Conservation (phyloP, 2,329 filamentous ascomycete genomes). For the Claviceps arundinis region DNA sequence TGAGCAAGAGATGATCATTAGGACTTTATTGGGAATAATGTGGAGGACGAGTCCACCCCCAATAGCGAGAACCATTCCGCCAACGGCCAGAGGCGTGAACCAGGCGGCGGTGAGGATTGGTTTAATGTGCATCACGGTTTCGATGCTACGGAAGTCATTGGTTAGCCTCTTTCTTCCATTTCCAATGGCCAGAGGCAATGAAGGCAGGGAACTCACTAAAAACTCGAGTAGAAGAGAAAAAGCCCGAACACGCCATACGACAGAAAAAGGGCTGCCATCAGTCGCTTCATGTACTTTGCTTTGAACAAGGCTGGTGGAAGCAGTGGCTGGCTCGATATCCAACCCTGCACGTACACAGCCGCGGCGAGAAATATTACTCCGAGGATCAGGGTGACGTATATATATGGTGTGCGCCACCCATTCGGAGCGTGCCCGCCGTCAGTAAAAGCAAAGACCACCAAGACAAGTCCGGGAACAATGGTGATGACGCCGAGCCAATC, state of each 20-base stretch:
- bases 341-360: constrained; percentile 60
- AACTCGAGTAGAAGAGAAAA: constrained; percentile 55
- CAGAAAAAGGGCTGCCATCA: constrained; percentile 48
- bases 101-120: constrained; percentile 54
- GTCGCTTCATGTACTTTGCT: constrained; percentile 53
- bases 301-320: constrained; percentile 57
- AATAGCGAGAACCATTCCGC: constrained; percentile 52
- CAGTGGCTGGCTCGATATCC: constrained; percentile 53
- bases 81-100: constrained; percentile 54
- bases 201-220: constrained; percentile 37
- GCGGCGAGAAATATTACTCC: constrained; percentile 45
- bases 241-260: constrained; percentile 56
- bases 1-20: constrained; percentile 47
- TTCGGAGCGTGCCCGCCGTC: constrained; percentile 55
- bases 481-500: constrained; percentile 53
- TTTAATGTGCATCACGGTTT: constrained; percentile 42
- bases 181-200: neutral
- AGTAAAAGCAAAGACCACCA: constrained; percentile 65
- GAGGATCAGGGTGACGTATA: constrained; percentile 49
- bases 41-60: constrained; percentile 56
- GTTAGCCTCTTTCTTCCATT: neutral
- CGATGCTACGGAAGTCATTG: constrained; percentile 30
- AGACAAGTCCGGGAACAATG: constrained; percentile 50
- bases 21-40: constrained; percentile 45
- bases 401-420: constrained; percentile 62